Conservation (phyloP, 306 rosid species). For the Sophora flavescens region DNA sequence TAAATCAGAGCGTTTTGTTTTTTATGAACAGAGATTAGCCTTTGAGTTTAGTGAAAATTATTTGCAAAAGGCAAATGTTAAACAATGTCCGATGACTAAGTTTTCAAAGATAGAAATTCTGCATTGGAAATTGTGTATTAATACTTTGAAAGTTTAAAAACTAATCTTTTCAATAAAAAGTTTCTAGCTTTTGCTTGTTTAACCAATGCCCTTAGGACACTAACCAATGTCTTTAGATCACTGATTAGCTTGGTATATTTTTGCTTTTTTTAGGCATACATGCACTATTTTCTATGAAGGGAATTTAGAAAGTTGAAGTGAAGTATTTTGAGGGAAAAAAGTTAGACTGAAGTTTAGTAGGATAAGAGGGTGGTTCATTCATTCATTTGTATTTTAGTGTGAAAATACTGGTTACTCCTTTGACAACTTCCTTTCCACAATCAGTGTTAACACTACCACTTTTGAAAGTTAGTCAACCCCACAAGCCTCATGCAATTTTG, state of each 20-base stretch:
- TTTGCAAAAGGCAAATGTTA: no score
- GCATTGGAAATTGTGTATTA: no score
- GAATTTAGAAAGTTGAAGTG: not conserved
- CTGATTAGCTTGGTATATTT: not conserved
- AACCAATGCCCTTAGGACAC: no score
- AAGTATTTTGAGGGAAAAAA: not conserved
- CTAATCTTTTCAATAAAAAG: no score
- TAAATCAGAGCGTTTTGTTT: not conserved
- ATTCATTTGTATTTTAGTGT: not conserved
- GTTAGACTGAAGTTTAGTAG: not conserved
- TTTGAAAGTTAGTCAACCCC: slow-evolving; percentile 51
- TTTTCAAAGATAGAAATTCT: no score
- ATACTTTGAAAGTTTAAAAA: no score
- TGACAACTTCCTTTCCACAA: not conserved
- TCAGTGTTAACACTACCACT: slow-evolving; percentile 34
- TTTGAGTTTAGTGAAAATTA: not conserved
- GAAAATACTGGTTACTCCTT: not conserved
- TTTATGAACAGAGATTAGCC: not conserved
- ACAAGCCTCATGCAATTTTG: slow-evolving; percentile 45
- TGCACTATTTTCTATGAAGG: not conserved
- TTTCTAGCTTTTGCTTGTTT: no score
- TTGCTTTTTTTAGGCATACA: not conserved
- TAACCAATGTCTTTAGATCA: no score
- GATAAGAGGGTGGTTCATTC: not conserved
- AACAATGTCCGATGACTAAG: no score